phyloP scores from a whole-genome alignment of 768 basidiomycete genomes.

The Rhodosporidiobolus odoratus region DNA sequence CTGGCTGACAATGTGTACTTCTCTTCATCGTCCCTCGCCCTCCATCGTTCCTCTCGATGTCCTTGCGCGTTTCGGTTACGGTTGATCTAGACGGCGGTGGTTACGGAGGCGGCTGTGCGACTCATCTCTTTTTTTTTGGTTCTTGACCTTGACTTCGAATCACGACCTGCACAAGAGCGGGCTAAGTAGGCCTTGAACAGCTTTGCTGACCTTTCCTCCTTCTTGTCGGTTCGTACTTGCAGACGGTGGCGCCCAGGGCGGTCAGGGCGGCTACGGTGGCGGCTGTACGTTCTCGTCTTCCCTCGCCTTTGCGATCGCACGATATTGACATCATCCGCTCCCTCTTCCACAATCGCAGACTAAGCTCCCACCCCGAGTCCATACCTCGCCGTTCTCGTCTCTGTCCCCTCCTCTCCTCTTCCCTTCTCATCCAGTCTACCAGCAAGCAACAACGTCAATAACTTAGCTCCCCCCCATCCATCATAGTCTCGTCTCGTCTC shows the following conservation, averaged over 20 bases:
- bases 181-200: no score
- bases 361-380: no score
- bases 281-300: constrained; percentile 7
- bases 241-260: constrained; percentile 21
- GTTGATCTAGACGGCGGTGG: constrained; percentile 7
- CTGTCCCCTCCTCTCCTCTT: background rate
- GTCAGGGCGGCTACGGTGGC: constrained; percentile 34
- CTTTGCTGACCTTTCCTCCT: background rate
- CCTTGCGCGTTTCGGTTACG: background rate
- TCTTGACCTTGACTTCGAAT: background rate
- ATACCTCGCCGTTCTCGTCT: background rate
- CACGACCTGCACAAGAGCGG: background rate
- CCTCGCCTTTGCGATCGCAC: background rate
- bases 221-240: background rate
- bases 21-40: background rate
- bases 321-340: background rate
- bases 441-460: no score
- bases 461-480: background rate
- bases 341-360: background rate
- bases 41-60: background rate
- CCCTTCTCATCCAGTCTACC: background rate
- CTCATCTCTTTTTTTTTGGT: background rate
- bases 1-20: constrained; percentile 2
- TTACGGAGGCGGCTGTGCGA: constrained; percentile 18
- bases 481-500: background rate